Evolutionary conservation across 805 yeast species (phyloP), one percentile per base, ranked within the genome.

Genomic region (Lachancea mirantina): DNA sequence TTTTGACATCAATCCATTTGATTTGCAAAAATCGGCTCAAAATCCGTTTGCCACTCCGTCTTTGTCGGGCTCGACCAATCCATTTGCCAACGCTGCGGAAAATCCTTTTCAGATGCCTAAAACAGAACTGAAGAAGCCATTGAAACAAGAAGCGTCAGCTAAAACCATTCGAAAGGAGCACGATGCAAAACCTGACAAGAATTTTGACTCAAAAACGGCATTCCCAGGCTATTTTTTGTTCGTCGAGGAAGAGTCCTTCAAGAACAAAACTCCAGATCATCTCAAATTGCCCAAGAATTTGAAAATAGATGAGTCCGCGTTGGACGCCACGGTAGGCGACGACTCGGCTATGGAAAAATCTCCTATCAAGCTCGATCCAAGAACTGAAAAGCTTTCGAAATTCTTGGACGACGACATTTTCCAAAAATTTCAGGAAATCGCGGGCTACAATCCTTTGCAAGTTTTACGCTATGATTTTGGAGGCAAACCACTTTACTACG

Each of bases 381-480:
- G 72, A 29, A 57, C 67, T 1, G 73, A 69, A 36, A 67, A 66
- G 26, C 56, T 76, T 11, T 62, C 75, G 2, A 68, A 65, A 32
- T 64, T 76, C 59, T 58, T 81, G 33, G 82, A 83, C 40, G 96
- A 88, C 52, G 74, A 74, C 36, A 72, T 72, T 5, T 92, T 92
- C 57, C 84, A 83, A 50, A 72, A 76, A 39, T 92, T 92, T 55
- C 72, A 84, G 18, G 78, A 74, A 33, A 65, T 75, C 2, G 80
- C 84, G 8, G 79, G 80, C 8, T 81, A 80, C 49, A 92, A 92
- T 50, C 88, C 96, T 3, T 66, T 69, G 3, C 98, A 92, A 60
- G 84, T 92, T 2, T 63, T 92, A 21, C 70, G 98, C 36, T 88
- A 89, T 57, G 85, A 87, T 26, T 53, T 83, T 18, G 82, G 79